Base-by-base conservation (phyloP, 2,329 filamentous ascomycete genomes). In the Mollisiaceae sp. region DNA sequence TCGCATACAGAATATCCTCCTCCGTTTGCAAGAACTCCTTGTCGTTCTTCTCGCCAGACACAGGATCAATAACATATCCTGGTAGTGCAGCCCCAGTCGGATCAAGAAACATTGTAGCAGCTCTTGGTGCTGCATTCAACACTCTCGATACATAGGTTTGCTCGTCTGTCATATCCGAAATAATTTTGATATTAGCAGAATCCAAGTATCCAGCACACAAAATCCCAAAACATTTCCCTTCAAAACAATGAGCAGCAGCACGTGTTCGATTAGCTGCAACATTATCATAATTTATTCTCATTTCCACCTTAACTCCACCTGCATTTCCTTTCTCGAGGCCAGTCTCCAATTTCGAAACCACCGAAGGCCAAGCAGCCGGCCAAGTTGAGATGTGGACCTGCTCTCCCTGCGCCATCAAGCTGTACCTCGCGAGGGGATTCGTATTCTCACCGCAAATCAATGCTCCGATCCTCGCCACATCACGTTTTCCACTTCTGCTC, bases 401-500 rank as follows among this genome's bases (percentile, higher is more conserved):
- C 69, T 87, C 83, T 1, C 81, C 82, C 66, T 86, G 83, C 0
- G 83, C 81, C 77, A 86, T 85, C 1, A 86, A 71, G 0, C 79
- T 69, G 67, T 83, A 86, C 15, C 82, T 73, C 0, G 84, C 84
- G 0, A 87, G 72, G 0, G 84, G 84, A 65, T 87, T 87, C 0
- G 83, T 86, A 58, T 87, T 86, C 72, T 87, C 85, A 1, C 84
- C 84, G 67, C 84, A 86, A 18, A 87, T 85, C 61, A 86, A 71
- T 4, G 74, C 77, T 0, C 83, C 83, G 11, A 86, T 78, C 60
- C 78, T 82, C 14, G 43, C 43, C 27, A 32, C 6, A 32, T 32
- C 27, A 3, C 6, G 27, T 32, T 32, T 32, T 8, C 20, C 18
- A 8, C 43, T 18, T 8, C 20, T 45, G 1, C 82, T 83, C 56